Evolutionary conservation across 306 rosid species (phyloP).

Genomic region (Fagus sylvatica): DNA sequence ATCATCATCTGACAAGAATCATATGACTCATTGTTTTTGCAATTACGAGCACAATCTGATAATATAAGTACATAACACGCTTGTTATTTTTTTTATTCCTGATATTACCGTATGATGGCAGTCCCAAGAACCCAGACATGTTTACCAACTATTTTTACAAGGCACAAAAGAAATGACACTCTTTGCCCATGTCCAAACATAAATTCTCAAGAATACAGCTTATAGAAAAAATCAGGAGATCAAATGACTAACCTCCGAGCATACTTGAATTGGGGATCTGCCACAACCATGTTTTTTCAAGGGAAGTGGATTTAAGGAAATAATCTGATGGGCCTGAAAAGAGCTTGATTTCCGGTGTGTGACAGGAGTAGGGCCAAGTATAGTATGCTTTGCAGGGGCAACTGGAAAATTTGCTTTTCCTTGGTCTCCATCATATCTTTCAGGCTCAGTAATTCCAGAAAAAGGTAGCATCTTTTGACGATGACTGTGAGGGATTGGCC

Average conservation of each 20-base stretch:
- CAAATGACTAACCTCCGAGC: conserved; percentile 74
- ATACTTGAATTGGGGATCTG: conserved; percentile 75
- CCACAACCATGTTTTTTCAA: conserved; percentile 95
- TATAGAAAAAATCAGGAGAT: neutral
- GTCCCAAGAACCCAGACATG: too few species aligned
- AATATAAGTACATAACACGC: too few species aligned
- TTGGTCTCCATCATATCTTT: conserved; percentile 66
- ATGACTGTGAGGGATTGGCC: conserved; percentile 88
- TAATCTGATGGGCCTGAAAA: conserved; percentile 85
- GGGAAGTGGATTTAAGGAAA: conserved; percentile 90
- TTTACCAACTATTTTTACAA: too few species aligned
- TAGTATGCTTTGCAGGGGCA: conserved; percentile 68
- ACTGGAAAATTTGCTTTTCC: conserved; percentile 60
- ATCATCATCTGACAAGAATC: too few species aligned
- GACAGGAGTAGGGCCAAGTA: conserved; percentile 68
- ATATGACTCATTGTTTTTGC: too few species aligned
- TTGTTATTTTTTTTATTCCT: too few species aligned
- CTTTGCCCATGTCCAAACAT: too few species aligned
- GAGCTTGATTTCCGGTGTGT: conserved; percentile 81
- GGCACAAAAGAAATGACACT: too few species aligned
- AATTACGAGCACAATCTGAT: too few species aligned
- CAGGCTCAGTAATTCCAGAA: conserved; percentile 65
- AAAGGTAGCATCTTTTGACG: conserved; percentile 84
- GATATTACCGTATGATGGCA: too few species aligned
- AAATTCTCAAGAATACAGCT: too few species aligned